These are phyloP conservation scores for Amauroascus verrucosus DNA, from an alignment of 2,329 filamentous ascomycete genomes.

Conservation along the genomic window DNA sequence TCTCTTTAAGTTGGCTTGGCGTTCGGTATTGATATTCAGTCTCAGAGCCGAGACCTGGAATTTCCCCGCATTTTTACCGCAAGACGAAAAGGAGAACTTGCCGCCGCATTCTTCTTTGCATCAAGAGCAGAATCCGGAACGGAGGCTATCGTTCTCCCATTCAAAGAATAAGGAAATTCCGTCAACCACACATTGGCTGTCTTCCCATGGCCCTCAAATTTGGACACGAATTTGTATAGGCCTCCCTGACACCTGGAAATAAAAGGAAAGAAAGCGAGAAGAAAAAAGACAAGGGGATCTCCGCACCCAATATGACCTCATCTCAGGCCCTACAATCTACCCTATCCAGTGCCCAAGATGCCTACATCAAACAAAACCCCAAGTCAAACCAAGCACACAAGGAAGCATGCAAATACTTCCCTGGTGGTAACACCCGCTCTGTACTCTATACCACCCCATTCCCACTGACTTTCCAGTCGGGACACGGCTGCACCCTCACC, in stretches of 20 bases:
- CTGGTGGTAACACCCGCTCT: neutral
- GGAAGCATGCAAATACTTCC: neutral
- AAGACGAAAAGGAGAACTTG: too few relatives aligned
- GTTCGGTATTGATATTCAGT: neutral
- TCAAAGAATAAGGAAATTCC: too few relatives aligned
- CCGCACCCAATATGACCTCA: neutral
- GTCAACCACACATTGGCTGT: too few relatives aligned
- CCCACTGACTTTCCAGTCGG: conserved; percentile 25
- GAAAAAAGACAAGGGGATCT: neutral
- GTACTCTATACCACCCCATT: conserved; percentile 21
- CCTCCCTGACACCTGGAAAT: too few relatives aligned
- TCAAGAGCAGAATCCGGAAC: too few relatives aligned
- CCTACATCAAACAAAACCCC: neutral
- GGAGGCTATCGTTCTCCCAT: too few relatives aligned
- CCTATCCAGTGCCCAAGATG: neutral
- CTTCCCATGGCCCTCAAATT: too few relatives aligned
- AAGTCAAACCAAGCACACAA: neutral
- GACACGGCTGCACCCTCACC: conserved; percentile 20
- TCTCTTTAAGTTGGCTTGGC: too few relatives aligned
- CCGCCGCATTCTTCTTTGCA: too few relatives aligned
- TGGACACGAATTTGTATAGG: too few relatives aligned
- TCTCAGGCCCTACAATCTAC: neutral
- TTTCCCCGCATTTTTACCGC: neutral
- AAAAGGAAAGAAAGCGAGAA: too few relatives aligned
- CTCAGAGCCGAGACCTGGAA: neutral